Base-by-base conservation (phyloP, 768 basidiomycete species). In the Aureoboletus auriporus region DNA sequence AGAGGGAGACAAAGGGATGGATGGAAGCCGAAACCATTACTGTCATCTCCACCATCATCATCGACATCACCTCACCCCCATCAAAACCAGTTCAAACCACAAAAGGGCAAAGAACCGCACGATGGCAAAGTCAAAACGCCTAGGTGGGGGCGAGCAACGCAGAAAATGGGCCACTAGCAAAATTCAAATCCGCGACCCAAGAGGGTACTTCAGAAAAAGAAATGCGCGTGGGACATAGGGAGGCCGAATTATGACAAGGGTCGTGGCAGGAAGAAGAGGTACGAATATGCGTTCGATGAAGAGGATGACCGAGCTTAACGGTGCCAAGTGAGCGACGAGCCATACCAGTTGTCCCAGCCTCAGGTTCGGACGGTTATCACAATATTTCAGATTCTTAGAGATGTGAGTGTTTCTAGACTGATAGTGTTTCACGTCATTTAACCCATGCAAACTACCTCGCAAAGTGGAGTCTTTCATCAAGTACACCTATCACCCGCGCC, bases 401-500 rank as follows among this genome's bases (percentile, higher is more conserved):
- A 75, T 94, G 92, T 93, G 57, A 47, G 86, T 77, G 11, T 42
- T 44, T 11, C 12, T 17, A 38, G 34, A 45, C 27, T 39, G 26
- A 12, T 50, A 52, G 16, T 16, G 5, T 4, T 17, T n/a, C 29
- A 40, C 44, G 48, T 62, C 41, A 52, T 39, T 26, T 26, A 33
- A 47, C 8, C 48, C 44, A 16, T 16, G 5, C 29, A 94, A 95
- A 78, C 66, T 98, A 47, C 89, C 96, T 60, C 70, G 72, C 14
- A 96, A 99, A 67, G 89, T 96, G 6, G 74, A 82, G 47, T 84
- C 92, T 0, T 97, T 92, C 60, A 80, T 86, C 17, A 70, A 78
- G 6, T 96, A 90, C 76, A 89, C 20, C 20, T 98, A 66, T 88
- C 89, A 0, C 94, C 96, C 0, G 84, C 89, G 0, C 79, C 78